These are phyloP conservation scores for Tetracladium marchalianum DNA, from an alignment of 495 filamentous ascomycete genomes.

Conservation along the genomic window DNA sequence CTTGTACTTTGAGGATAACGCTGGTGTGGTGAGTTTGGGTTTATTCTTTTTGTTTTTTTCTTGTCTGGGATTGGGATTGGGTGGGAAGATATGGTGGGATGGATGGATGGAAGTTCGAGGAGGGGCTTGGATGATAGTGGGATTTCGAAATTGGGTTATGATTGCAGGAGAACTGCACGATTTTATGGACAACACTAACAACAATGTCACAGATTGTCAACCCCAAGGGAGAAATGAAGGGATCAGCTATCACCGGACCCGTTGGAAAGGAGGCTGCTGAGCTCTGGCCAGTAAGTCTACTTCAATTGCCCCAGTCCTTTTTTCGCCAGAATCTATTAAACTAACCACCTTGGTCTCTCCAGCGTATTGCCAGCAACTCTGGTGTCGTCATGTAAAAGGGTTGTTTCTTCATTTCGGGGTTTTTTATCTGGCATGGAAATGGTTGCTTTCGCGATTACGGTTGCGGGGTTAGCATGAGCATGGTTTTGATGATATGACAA, in stretches of 20 bases:
- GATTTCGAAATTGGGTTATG: background rate
- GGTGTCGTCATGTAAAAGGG: conserved; percentile 96
- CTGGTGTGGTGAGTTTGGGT: conserved; percentile 73
- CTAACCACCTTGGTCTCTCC: background rate
- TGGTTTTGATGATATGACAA: background rate
- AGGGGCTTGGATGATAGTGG: background rate
- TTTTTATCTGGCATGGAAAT: conserved; percentile 20
- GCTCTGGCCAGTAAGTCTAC: conserved; percentile 83
- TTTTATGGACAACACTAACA: conserved; percentile 5
- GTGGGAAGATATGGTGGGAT: background rate
- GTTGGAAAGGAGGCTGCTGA: conserved; percentile 99
- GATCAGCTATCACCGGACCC: conserved; percentile 95
- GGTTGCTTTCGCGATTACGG: conserved; percentile 12
- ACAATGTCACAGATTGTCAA: conserved; percentile 75
- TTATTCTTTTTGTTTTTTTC: conserved; percentile 9
- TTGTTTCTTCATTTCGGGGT: conserved; percentile 20
- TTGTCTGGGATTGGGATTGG: background rate
- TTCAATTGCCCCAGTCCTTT: background rate
- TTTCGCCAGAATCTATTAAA: conserved; percentile 8
- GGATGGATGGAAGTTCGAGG: background rate
- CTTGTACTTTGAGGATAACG: conserved; percentile 99
- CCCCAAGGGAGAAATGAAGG: conserved; percentile 99
- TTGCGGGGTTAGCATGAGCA: background rate
- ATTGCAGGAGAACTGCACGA: background rate
- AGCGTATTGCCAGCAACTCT: conserved; percentile 99